A percentile compares a stretch with the other conserved stretches of the same genome.
Conservation (phyloP, 1,139 yeast genomes). For the Nakaseomyces kungkrabaensis region DNA sequence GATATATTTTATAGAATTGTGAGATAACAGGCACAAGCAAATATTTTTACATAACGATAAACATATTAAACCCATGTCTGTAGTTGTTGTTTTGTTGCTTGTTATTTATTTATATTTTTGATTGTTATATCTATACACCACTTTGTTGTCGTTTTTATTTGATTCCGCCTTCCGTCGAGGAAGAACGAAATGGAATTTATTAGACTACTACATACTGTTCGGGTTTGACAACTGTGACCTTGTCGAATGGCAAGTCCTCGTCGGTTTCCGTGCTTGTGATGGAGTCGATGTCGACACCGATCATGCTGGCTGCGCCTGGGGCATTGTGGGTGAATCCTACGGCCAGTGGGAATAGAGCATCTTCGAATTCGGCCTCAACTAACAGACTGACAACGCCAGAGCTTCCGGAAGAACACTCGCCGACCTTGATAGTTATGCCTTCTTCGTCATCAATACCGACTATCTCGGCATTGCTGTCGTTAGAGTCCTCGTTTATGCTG, state of each 20-base stretch:
- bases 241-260: constrained; percentile 4
- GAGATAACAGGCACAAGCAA: too few species aligned
- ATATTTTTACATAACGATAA: too few species aligned
- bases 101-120: too few species aligned
- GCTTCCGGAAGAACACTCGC: constrained; percentile 37
- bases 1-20: too few species aligned
- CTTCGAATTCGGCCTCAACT: constrained; percentile 69
- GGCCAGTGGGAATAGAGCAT: constrained; percentile 75
- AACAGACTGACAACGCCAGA: constrained; percentile 75
- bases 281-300: constrained; percentile 3
- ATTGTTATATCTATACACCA: neutral
- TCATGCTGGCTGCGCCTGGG: constrained; percentile 1
- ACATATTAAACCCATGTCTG: too few species aligned
- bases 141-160: too few species aligned
- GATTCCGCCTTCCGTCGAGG: too few species aligned
- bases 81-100: too few species aligned
- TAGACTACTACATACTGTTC: constrained; percentile 5
- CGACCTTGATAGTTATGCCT: constrained; percentile 51
- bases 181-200: neutral
- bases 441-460: constrained; percentile 42
- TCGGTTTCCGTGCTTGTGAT: neutral
- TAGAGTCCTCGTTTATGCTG: constrained; percentile 40
- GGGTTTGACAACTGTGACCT: constrained; percentile 2
- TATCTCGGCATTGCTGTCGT: constrained; percentile 37
- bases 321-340: constrained; percentile 2